Evolutionary conservation across 176 grass and related monocot genomes (phyloP), one percentile per base, ranked within the genome.

Genomic region (Neostapfia colusana): DNA sequence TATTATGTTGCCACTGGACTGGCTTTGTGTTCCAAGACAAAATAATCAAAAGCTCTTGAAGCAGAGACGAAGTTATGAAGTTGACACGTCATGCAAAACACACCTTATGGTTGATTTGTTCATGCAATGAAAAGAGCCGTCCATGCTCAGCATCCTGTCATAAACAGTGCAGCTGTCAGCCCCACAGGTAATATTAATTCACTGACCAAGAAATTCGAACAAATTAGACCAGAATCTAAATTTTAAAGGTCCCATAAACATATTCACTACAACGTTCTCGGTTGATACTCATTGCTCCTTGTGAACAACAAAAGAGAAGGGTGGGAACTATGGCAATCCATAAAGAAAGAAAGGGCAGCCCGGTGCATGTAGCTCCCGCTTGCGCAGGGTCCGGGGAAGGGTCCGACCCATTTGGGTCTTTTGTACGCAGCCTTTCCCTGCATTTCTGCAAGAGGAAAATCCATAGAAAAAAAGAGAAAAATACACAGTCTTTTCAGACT

Each of bases 61-160:
- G 34, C 54, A 78, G 55, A 43, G 77, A 69, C 49, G 62, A 62
- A 81, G 62, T 34, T 43, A n/a, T 20, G 2, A 31, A 72, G 10
- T 58, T 73, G 43, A 37, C 16, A 31, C 13, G 39, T 27, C 53
- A 79, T 83, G 43, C 5, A 31, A 53, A 65, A 31, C 50, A 23
- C 61, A 93, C 93, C 88, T 93, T 97, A 70, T 93, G 88, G 69
- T 89, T 76, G 87, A 91, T 97, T 84, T 97, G 94, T 86, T 97
- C 91, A 27, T 76, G 64, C 28, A 97, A 73, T 27, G 94, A 93
- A 76, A 97, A 97, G 11, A 93, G 71, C 66, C 76, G 79, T 78
- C 91, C 91, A 64, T 41, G 69, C 76, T 82, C 86, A 70, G 34
- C 56, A 62, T 76, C 91, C 94, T 97, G 63, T 50, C 60, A 40